phyloP scores from a whole-genome alignment of 257 asterid genomes.

The Scutellaria minor region DNA sequence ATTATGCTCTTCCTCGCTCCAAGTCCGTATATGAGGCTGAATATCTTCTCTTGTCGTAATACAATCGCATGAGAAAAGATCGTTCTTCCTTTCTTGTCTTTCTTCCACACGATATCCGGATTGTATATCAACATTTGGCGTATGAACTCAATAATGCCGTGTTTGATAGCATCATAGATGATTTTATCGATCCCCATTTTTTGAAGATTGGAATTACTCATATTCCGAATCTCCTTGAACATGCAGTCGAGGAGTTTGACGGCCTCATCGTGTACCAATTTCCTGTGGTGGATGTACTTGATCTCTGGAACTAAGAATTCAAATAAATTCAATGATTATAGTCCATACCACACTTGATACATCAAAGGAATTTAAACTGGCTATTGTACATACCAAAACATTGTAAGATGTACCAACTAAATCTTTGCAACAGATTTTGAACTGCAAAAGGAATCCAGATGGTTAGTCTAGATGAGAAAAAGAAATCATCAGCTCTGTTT shows the following conservation, averaged over 20 bases:
- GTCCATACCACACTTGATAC: too few relatives aligned
- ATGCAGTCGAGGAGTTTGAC: conserved; percentile 36
- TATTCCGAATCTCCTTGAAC: conserved; percentile 33
- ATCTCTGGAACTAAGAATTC: conserved; percentile 44
- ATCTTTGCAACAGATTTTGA: conserved; percentile 11
- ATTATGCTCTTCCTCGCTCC: conserved; percentile 38
- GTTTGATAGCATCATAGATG: conserved; percentile 44
- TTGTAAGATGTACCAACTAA: conserved; percentile 44
- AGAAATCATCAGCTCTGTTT: too few relatives aligned
- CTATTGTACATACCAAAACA: conserved; percentile 35
- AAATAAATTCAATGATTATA: background rate
- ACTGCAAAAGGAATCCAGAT: conserved; percentile 33
- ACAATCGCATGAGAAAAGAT: conserved; percentile 40
- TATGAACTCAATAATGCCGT: conserved; percentile 38
- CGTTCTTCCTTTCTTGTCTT: conserved; percentile 38
- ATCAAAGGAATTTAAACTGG: too few relatives aligned
- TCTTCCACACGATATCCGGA: conserved; percentile 39
- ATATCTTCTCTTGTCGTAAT: conserved; percentile 42
- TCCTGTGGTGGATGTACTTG: conserved; percentile 40
- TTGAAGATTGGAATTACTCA: conserved; percentile 35
- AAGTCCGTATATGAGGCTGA: conserved; percentile 30
- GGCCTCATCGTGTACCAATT: conserved; percentile 41
- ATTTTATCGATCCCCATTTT: conserved; percentile 46
- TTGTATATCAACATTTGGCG: conserved; percentile 21
- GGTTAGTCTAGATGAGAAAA: too few relatives aligned